Evolutionary conservation across 1,284 basidiomycete genomes (phyloP).

Genomic region (Cryptococcus jaspeensis): DNA sequence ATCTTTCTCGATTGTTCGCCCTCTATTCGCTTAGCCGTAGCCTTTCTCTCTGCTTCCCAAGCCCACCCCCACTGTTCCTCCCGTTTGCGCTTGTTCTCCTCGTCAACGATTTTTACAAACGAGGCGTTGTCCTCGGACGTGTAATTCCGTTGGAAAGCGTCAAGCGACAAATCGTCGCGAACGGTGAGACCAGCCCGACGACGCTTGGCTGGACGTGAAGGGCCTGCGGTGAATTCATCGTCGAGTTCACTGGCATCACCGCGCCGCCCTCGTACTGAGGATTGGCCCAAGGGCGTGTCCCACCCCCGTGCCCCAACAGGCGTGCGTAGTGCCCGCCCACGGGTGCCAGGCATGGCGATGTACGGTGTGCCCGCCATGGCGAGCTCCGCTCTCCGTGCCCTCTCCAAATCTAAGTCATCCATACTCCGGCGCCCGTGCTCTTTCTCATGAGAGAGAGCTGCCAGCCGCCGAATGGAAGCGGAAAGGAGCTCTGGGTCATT

Average conservation of each 20-base stretch:
- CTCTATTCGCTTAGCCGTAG: constrained; percentile 57
- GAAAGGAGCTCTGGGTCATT: constrained; percentile 71
- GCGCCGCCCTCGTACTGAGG: constrained; percentile 10
- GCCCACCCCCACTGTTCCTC: constrained; percentile 83
- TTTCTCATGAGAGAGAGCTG: constrained; percentile 57
- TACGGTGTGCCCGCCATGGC: constrained; percentile 42
- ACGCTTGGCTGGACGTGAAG: constrained; percentile 14
- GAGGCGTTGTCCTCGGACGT: constrained; percentile 95
- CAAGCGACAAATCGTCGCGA: constrained; percentile 61
- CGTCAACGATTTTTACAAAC: constrained; percentile 83
- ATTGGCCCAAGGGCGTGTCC: constrained; percentile 38
- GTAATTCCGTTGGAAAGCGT: constrained; percentile 82
- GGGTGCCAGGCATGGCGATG: constrained; percentile 28
- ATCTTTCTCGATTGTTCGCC: constrained; percentile 49
- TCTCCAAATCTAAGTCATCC: constrained; percentile 18
- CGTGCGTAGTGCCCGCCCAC: constrained; percentile 25
- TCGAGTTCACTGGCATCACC: constrained; percentile 15
- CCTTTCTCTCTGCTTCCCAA: constrained; percentile 79
- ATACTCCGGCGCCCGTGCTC: constrained; percentile 24
- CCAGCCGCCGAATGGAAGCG: constrained; percentile 68
- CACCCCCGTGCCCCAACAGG: constrained; percentile 44
- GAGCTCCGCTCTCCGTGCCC: constrained; percentile 19
- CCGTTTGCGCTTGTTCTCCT: constrained; percentile 71
- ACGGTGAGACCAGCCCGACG: constrained; percentile 22
- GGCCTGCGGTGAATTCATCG: constrained; percentile 5